A percentile compares a stretch with the other conserved stretches of the same genome.
phyloP scores from a whole-genome alignment of 495 filamentous ascomycete genomes.

The Neurospora tetrasperma region DNA sequence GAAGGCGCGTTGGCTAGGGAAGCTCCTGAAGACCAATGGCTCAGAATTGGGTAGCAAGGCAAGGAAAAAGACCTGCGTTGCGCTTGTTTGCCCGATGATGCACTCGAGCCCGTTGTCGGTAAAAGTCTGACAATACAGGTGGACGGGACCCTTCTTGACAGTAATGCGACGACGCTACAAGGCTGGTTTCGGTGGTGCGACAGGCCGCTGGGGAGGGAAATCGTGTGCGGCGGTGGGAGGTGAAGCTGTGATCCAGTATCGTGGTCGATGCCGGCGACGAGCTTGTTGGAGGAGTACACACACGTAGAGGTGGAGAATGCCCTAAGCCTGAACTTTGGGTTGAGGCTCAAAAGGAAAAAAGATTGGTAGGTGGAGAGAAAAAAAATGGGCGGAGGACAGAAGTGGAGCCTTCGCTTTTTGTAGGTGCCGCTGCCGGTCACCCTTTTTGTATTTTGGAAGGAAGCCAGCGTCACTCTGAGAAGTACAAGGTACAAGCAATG shows the following conservation, averaged over 20 bases:
- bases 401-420: slow-evolving; percentile 1
- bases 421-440: background rate
- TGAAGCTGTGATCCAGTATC: slow-evolving; percentile 13
- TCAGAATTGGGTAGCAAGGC: slow-evolving; percentile 12
- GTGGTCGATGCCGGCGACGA: background rate
- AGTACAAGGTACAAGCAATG: background rate
- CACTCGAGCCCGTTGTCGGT: background rate
- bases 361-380: slow-evolving; percentile 28
- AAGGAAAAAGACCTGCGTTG: slow-evolving; percentile 4
- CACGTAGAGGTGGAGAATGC: slow-evolving; percentile 19
- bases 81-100: slow-evolving; percentile 10
- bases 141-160: background rate
- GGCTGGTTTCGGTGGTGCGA: background rate
- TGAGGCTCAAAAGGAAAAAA: slow-evolving; percentile 26
- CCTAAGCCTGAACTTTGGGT: slow-evolving; percentile 20
- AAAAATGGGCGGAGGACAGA: slow-evolving; percentile 22
- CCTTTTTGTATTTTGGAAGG: slow-evolving; percentile 3
- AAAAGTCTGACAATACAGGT: background rate
- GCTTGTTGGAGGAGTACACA: slow-evolving; percentile 7
- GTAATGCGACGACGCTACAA: background rate
- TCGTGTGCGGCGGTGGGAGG: slow-evolving; percentile 6
- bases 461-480: slow-evolving; percentile 2
- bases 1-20: slow-evolving; percentile 5
- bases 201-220: background rate
- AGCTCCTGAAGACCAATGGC: slow-evolving; percentile 5